phyloP scores from a whole-genome alignment of 2,329 filamentous ascomycete genomes.

The Ophiostoma perfectum region DNA sequence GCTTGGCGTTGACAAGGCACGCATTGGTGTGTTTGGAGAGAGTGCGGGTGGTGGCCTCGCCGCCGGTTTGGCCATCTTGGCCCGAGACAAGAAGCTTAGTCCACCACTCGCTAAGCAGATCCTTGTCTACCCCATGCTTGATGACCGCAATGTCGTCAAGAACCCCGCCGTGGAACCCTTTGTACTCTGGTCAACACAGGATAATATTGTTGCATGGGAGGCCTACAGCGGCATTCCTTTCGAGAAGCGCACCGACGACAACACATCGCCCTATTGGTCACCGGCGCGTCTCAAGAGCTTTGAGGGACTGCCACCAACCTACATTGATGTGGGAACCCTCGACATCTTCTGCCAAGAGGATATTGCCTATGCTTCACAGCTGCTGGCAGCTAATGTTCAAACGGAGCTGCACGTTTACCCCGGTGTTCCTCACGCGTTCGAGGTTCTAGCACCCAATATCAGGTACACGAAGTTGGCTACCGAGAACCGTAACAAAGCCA shows the following conservation, averaged over 20 bases:
- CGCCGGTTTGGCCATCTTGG: background rate
- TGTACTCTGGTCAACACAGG: background rate
- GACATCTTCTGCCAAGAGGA: conserved; percentile 9
- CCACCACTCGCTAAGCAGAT: conserved; percentile 12
- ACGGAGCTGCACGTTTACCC: conserved; percentile 14
- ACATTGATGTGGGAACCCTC: conserved; percentile 7
- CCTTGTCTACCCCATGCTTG: conserved; percentile 14
- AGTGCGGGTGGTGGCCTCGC: conserved; percentile 14
- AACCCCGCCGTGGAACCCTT: background rate
- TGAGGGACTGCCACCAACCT: background rate
- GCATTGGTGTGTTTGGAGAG: conserved; percentile 6
- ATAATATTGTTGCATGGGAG: background rate
- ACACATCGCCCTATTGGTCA: background rate
- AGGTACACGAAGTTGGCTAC: background rate
- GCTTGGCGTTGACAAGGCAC: background rate
- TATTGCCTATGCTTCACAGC: background rate
- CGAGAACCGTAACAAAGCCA: background rate
- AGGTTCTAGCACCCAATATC: background rate
- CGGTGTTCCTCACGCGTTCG: conserved; percentile 12
- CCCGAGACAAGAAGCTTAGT: background rate
- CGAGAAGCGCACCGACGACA: background rate
- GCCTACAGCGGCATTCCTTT: background rate
- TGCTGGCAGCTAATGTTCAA: background rate
- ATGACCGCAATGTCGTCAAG: background rate
- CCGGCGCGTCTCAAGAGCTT: conserved; percentile 1